phyloP scores from a whole-genome alignment of 2,329 filamentous ascomycete species.

The Biscogniauxia sp. region DNA sequence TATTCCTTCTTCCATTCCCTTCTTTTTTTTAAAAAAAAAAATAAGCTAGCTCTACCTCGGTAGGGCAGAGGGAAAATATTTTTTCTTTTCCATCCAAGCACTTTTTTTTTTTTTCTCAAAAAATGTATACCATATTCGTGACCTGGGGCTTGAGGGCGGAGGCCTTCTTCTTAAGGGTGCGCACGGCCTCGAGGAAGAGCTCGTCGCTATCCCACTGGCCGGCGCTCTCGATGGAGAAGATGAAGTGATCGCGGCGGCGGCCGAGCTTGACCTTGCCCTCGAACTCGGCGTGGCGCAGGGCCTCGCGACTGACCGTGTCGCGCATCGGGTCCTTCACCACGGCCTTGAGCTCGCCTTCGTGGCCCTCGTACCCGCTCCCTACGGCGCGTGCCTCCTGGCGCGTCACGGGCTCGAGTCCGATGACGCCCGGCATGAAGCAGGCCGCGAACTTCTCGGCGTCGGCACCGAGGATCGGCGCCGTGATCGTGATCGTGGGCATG shows the following conservation, averaged over 20 bases:
- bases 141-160: constrained; percentile 69
- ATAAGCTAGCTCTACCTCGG: not conserved
- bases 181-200: constrained; percentile 86
- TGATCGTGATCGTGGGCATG: constrained; percentile 82
- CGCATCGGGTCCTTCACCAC: constrained; percentile 86
- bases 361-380: constrained; percentile 67
- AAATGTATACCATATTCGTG: constrained; percentile 54
- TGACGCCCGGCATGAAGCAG: constrained; percentile 89
- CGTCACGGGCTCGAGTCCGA: constrained; percentile 73
- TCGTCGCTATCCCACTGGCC: constrained; percentile 94
- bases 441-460: constrained; percentile 86
- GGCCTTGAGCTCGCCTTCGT: constrained; percentile 79
- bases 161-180: constrained; percentile 82
- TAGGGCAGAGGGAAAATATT: not conserved
- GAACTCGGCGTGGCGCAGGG: constrained; percentile 87
- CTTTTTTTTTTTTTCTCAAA: constrained; percentile 22
- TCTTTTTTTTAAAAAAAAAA: no score
- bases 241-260: constrained; percentile 90
- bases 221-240: constrained; percentile 91
- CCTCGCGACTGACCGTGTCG: constrained; percentile 93
- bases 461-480: constrained; percentile 75
- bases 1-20: no score
- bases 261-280: constrained; percentile 93
- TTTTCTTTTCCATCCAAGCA: not conserved
- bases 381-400: constrained; percentile 58